Base-by-base conservation (phyloP, 176 grass and related monocot species). In the Oryza brachyantha region DNA sequence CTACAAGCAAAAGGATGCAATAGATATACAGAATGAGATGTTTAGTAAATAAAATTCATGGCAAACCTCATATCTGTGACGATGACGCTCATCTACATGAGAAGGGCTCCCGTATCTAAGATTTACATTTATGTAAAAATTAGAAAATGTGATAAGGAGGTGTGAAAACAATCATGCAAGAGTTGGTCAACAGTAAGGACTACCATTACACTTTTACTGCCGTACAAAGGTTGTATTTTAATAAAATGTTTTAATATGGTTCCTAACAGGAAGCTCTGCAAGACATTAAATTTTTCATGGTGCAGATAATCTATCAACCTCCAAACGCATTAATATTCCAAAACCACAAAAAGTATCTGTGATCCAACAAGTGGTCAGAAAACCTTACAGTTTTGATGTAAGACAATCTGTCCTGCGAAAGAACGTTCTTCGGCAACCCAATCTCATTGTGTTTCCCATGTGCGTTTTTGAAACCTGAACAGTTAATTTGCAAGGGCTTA, bases 391-490 rank as follows among this genome's bases (percentile, higher is more conserved):
- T 70, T 93, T 95, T 39, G 92, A 84, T 82, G 96, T 93, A 84
- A 95, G 66, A 87, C 80, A 93, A 64, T 84, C 86, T 81, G 81
- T 70, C 57, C 67, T 85, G 36, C 78, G 26, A 29, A 98, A 89
- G 75, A 98, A 83, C 35, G 96, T 98, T 91, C 84, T 89, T 66
- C 92, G 68, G 71, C 79, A 89, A 17, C 96, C 96, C 70, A 98
- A 86, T 61, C 96, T 89, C 96, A 98, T 98, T 2, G 96, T 98
- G 73, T 85, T 98, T 85, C 96, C 96, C 96, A 95, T 95, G 75
- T 98, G 92, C 14, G 96, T 93, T 83, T 88, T 98, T 81, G 96
- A 98, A 85, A 94, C 92, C 96, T 94, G 54, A 29, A 84, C 2
- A 78, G 52, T 41, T 21, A 35, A 59, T 79, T 79, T 14, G 50